A percentile compares a stretch with the other conserved stretches of the same genome.
These are phyloP conservation scores for Pseudopyricularia cyperi DNA, from an alignment of 2,329 filamentous ascomycete species.

Conservation along the genomic window DNA sequence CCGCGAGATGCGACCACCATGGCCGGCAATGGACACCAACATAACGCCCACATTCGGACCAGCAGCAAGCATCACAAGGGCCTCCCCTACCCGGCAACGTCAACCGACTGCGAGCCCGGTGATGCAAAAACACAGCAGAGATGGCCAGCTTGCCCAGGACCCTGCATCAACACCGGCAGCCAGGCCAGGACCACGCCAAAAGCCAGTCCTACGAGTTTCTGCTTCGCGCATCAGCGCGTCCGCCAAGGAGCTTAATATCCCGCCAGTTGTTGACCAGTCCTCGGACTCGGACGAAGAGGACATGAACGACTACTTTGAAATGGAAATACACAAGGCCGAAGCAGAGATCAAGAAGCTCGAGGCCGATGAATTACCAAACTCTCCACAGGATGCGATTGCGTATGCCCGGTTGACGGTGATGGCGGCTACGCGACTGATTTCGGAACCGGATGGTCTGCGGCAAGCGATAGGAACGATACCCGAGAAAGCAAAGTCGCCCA, in stretches of 20 bases:
- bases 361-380: slow-evolving; percentile 20
- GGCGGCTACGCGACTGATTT: slow-evolving; percentile 32
- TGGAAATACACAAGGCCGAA: slow-evolving; percentile 38
- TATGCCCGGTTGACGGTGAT: slow-evolving; percentile 32
- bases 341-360: slow-evolving; percentile 33
- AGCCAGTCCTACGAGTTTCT: slow-evolving; percentile 14
- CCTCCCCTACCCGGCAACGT: background rate
- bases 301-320: slow-evolving; percentile 42
- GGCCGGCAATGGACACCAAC: background rate
- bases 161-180: background rate
- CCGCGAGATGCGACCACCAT: slow-evolving; percentile 12
- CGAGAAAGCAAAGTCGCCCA: slow-evolving; percentile 6
- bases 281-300: slow-evolving; percentile 46
- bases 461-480: slow-evolving; percentile 30
- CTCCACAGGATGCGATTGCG: slow-evolving; percentile 28
- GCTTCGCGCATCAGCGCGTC: slow-evolving; percentile 26
- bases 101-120: background rate
- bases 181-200: background rate
- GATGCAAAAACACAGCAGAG: background rate
- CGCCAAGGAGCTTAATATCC: slow-evolving; percentile 17
- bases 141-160: background rate
- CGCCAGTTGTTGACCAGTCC: slow-evolving; percentile 24
- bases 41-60: background rate
- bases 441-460: slow-evolving; percentile 27
- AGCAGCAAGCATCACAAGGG: background rate